phyloP scores from a whole-genome alignment of 768 basidiomycete genomes.

The Amanita muscaria region DNA sequence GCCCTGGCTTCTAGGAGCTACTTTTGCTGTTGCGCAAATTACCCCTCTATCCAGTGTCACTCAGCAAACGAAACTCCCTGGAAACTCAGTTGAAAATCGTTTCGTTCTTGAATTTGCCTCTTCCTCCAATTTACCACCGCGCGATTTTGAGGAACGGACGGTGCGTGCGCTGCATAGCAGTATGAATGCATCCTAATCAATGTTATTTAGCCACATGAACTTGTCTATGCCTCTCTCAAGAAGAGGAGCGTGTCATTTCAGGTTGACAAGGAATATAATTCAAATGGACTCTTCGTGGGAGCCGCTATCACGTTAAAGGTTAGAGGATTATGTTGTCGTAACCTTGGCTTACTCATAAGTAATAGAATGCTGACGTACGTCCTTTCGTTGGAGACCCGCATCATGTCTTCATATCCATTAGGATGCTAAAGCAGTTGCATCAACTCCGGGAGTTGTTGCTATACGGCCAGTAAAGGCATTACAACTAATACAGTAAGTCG shows the following conservation, averaged over 20 bases:
- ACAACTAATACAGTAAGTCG: too few species aligned
- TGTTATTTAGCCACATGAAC: constrained; percentile 34
- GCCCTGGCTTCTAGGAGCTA: too few species aligned
- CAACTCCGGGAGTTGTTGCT: constrained; percentile 43
- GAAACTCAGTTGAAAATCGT: too few species aligned
- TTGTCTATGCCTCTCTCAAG: constrained; percentile 38
- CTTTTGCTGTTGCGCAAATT: too few species aligned
- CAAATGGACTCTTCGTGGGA: constrained; percentile 47
- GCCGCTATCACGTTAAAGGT: constrained; percentile 43
- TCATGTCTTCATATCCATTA: constrained; percentile 14
- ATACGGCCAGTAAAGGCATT: constrained; percentile 46
- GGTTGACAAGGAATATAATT: constrained; percentile 44
- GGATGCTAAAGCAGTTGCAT: constrained; percentile 39
- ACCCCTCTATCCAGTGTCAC: too few species aligned
- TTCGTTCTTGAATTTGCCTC: too few species aligned
- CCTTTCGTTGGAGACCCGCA: background rate
- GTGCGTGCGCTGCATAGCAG: background rate
- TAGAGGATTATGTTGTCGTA: constrained; percentile 14
- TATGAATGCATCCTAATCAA: too few species aligned
- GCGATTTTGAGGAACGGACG: too few species aligned
- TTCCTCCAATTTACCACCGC: too few species aligned
- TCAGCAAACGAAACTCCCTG: too few species aligned
- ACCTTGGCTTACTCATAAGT: background rate
- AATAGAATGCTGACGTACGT: constrained; percentile 21
- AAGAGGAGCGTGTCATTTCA: constrained; percentile 35